Percentiles rank a stretch among this genome's conserved stretches.
phyloP scores from a whole-genome alignment of 768 basidiomycete genomes.

The Candolleomyces eurysporus region DNA sequence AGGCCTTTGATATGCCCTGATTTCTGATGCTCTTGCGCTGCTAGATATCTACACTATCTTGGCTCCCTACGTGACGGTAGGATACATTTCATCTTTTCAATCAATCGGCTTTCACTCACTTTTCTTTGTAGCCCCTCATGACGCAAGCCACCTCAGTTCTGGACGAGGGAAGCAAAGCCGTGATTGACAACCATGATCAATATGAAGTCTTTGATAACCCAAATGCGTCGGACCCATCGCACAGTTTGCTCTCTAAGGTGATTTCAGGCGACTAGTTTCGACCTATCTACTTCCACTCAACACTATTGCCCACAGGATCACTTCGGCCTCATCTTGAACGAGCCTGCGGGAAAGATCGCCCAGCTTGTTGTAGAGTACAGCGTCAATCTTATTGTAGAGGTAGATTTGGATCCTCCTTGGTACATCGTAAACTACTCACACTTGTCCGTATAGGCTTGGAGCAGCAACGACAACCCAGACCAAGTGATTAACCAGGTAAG shows the following conservation, averaged over 20 bases:
- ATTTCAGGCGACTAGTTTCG: neutral
- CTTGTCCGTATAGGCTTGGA: slow-evolving; percentile 41
- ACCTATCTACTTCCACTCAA: neutral
- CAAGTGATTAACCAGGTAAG: slow-evolving; percentile 43
- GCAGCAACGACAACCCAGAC: slow-evolving; percentile 41
- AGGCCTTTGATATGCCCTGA: neutral
- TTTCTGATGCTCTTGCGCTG: neutral
- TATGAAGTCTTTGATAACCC: slow-evolving; percentile 69
- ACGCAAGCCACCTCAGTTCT: slow-evolving; percentile 55
- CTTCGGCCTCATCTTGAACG: slow-evolving; percentile 69
- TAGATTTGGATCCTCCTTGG: slow-evolving; percentile 13
- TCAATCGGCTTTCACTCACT: neutral
- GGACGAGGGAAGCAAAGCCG: slow-evolving; percentile 61
- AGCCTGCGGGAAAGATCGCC: slow-evolving; percentile 74
- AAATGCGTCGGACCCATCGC: slow-evolving; percentile 68
- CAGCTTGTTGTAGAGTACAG: slow-evolving; percentile 61
- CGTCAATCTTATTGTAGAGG: slow-evolving; percentile 57
- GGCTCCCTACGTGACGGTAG: slow-evolving; percentile 63
- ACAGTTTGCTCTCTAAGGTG: slow-evolving; percentile 70
- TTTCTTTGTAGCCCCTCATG: slow-evolving; percentile 51
- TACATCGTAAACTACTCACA: neutral
- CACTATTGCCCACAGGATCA: slow-evolving; percentile 48
- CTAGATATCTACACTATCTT: slow-evolving; percentile 64
- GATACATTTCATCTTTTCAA: neutral
- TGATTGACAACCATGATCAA: slow-evolving; percentile 69